Conservation (phyloP, 805 yeast genomes). For the Myxozyma udenii region DNA sequence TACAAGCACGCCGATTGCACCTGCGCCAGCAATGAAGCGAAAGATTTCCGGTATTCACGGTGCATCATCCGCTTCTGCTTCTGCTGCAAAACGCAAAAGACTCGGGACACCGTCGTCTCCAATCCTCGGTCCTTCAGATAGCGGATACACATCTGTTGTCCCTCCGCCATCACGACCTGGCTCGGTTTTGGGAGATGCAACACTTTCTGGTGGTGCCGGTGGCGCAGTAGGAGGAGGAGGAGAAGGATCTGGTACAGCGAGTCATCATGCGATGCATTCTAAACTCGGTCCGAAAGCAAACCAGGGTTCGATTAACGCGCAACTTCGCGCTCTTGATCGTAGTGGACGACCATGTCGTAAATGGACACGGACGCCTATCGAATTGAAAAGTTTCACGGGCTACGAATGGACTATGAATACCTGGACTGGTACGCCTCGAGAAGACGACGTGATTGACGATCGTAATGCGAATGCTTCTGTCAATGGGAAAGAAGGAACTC, state of each 20-base stretch:
- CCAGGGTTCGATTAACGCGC: conserved; percentile 38
- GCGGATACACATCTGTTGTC: not conserved
- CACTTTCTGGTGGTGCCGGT: not conserved
- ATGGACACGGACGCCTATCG: conserved; percentile 45
- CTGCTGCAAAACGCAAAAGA: conserved; percentile 13
- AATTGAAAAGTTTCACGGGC: conserved; percentile 48
- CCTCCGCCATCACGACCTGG: not conserved
- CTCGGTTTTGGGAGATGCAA: not conserved
- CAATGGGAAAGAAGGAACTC: not conserved
- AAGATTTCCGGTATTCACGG: conserved; percentile 1
- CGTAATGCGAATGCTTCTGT: not conserved
- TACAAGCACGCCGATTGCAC: no score
- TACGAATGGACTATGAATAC: conserved; percentile 39
- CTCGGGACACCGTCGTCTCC: conserved; percentile 20
- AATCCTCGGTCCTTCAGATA: conserved; percentile 4
- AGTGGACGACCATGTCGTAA: conserved; percentile 45
- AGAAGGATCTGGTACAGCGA: not conserved
- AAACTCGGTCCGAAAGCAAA: conserved; percentile 34
- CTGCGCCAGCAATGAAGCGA: conserved; percentile 4
- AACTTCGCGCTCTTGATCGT: conserved; percentile 43
- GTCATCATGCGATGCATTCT: conserved; percentile 26
- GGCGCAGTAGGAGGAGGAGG: not conserved
- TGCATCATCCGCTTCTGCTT: not conserved
- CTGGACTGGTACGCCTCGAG: conserved; percentile 42
- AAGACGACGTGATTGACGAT: not conserved